Conservation (phyloP, 192 early-diverging fungal species). For the Neocallimastix lanati region DNA sequence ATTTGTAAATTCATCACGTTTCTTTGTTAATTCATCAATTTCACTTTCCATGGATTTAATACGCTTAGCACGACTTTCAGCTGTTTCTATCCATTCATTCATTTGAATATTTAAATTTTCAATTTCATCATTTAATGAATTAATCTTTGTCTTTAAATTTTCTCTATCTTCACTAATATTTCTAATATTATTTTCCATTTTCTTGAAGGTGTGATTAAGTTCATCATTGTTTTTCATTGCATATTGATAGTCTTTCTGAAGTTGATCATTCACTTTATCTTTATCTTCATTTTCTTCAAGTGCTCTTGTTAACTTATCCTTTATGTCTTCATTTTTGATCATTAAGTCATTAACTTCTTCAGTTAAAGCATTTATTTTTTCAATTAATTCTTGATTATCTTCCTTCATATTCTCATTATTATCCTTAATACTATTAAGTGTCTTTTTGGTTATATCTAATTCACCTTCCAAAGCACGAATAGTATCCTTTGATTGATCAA, state of each 20-base stretch:
- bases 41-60: neutral
- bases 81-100: neutral
- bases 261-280: neutral
- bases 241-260: neutral
- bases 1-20: neutral
- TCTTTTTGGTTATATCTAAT: neutral
- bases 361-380: neutral
- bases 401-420: neutral
- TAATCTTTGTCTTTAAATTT: neutral
- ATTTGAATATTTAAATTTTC: neutral
- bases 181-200: neutral
- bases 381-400: neutral
- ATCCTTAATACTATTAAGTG: neutral
- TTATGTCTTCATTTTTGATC: neutral
- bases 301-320: neutral
- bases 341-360: neutral
- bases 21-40: neutral
- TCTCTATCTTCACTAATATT: neutral
- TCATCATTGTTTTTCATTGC: neutral
- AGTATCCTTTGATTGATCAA: neutral
- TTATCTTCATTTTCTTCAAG: neutral
- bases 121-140: neutral
- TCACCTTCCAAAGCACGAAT: neutral
- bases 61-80: neutral
- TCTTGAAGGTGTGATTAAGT: neutral